Percentiles rank a stretch among this genome's conserved stretches.
Conservation (phyloP, 2,329 filamentous ascomycete species). For the Alternaria solani region DNA sequence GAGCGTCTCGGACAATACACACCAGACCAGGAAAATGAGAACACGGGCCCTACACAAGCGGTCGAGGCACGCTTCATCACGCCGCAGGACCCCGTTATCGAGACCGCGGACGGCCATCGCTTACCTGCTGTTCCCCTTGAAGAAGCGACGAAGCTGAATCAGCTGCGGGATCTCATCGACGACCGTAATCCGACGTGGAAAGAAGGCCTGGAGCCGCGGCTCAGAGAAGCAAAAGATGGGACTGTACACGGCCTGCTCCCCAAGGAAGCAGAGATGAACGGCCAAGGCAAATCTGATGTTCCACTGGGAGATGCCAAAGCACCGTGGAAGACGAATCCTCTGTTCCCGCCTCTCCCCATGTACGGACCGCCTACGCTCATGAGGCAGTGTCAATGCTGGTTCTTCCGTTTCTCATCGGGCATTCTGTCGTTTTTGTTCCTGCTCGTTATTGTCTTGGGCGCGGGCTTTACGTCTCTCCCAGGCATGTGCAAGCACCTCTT, state of each 20-base stretch:
- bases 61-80: slow-evolving; percentile 70
- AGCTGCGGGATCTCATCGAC: slow-evolving; percentile 62
- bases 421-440: slow-evolving; percentile 82
- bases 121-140: slow-evolving; percentile 73
- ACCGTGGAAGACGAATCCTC: slow-evolving; percentile 74
- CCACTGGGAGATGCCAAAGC: slow-evolving; percentile 59
- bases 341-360: slow-evolving; percentile 84
- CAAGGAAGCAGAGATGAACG: slow-evolving; percentile 30
- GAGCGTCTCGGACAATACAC: slow-evolving; percentile 55
- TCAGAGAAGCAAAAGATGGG: slow-evolving; percentile 55
- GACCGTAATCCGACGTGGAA: slow-evolving; percentile 47
- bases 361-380: slow-evolving; percentile 77
- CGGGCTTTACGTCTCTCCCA: slow-evolving; percentile 73
- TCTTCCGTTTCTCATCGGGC: slow-evolving; percentile 73
- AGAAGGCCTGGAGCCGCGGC: slow-evolving; percentile 32
- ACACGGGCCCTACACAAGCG: slow-evolving; percentile 61
- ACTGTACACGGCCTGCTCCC: slow-evolving; percentile 50
- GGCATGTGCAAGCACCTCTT: slow-evolving; percentile 59
- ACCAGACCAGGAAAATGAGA: slow-evolving; percentile 51
- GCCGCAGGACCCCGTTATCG: slow-evolving; percentile 74
- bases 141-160: slow-evolving; percentile 76
- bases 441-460: slow-evolving; percentile 75
- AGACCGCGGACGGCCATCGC: slow-evolving; percentile 71
- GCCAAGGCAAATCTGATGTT: slow-evolving; percentile 57
- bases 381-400: slow-evolving; percentile 70